Conservation (phyloP, 2,329 filamentous ascomycete species). For the Trichophyton simii region DNA sequence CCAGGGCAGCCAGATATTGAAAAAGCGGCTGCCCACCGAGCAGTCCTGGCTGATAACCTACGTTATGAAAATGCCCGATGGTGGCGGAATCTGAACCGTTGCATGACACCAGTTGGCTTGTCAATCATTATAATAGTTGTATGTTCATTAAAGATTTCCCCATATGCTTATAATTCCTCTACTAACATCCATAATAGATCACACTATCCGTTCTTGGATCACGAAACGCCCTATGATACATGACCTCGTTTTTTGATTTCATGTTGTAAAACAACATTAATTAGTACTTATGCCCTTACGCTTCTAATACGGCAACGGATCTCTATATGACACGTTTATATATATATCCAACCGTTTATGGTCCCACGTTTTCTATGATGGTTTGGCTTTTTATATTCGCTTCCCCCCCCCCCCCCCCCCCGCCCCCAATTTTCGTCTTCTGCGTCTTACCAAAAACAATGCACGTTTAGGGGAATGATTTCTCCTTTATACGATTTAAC, state of each 20-base stretch:
- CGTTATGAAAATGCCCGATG: constrained; percentile 48
- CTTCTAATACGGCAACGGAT: constrained; percentile 6
- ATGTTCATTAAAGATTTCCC: constrained; percentile 20
- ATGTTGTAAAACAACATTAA: constrained; percentile 5
- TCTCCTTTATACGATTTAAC: neutral
- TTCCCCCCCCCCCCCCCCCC: no score
- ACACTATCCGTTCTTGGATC: constrained; percentile 13
- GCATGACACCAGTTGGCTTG: constrained; percentile 47
- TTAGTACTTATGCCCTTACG: constrained; percentile 7
- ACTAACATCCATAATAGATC: constrained; percentile 10
- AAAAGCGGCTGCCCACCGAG: constrained; percentile 33
- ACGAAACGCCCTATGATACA: constrained; percentile 5
- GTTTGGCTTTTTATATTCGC: constrained; percentile 1
- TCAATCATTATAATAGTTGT: constrained; percentile 45
- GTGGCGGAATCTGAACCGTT: constrained; percentile 52
- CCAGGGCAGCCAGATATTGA: constrained; percentile 25
- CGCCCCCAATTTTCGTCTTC: neutral
- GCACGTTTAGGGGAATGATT: neutral
- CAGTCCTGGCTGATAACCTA: constrained; percentile 36
- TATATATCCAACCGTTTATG: neutral
- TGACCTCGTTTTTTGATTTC: constrained; percentile 4
- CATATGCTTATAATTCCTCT: neutral
- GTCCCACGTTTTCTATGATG: neutral
- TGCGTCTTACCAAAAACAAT: neutral
- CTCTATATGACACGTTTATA: neutral